These are phyloP conservation scores for Bifiguratus adelaidae DNA, from an alignment of 192 early-diverging fungal genomes.

Conservation along the genomic window DNA sequence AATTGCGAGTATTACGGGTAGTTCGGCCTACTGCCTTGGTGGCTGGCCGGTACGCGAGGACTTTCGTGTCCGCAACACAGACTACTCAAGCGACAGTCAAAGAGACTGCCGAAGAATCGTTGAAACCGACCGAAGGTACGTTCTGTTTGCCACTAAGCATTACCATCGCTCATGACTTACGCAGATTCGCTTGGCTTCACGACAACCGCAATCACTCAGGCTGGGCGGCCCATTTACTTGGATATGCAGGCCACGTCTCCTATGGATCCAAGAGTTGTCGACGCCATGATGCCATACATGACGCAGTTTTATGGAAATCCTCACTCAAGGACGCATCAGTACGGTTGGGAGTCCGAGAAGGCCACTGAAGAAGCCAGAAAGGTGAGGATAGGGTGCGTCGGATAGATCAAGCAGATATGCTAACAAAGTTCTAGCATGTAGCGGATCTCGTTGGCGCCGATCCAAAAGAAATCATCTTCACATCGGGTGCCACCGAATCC, in stretches of 20 bases:
- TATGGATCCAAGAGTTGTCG: conserved; percentile 85
- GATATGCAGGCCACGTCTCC: conserved; percentile 93
- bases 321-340: conserved; percentile 93
- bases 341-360: conserved; percentile 93
- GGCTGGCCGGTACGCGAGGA: too few relatives aligned
- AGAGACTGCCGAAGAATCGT: too few relatives aligned
- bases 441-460: conserved; percentile 84
- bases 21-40: too few relatives aligned
- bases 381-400: conserved; percentile 20
- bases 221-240: conserved; percentile 76
- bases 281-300: conserved; percentile 90
- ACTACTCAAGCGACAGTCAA: too few relatives aligned
- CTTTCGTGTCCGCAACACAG: too few relatives aligned
- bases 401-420: background rate
- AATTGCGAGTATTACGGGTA: too few relatives aligned
- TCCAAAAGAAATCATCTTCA: conserved; percentile 95
- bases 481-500: conserved; percentile 92
- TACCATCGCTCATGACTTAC: background rate
- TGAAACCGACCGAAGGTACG: too few relatives aligned
- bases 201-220: conserved; percentile 18
- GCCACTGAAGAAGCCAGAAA: conserved; percentile 81
- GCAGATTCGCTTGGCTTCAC: conserved; percentile 43
- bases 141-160: too few relatives aligned
- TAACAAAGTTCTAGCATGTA: conserved; percentile 46
- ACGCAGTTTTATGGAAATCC: conserved; percentile 91